Evolutionary conservation across 139 green algal genomes (phyloP).

Genomic region (Spirogloea muscicola): DNA sequence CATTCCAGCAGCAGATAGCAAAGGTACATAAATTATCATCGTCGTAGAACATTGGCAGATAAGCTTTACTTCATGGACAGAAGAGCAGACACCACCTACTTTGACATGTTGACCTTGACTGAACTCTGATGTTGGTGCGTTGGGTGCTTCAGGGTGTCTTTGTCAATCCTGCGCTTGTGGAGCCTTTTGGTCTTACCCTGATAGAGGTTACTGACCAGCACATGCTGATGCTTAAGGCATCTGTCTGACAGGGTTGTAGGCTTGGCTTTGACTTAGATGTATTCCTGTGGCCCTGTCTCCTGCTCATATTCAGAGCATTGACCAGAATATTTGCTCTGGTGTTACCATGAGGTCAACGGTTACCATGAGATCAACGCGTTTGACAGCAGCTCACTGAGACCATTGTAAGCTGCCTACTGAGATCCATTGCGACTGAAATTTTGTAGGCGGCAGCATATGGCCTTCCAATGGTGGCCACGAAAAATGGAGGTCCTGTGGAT

Average conservation of each 20-base stretch:
- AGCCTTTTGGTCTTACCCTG: conserved; percentile 92
- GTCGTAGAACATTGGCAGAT: not conserved
- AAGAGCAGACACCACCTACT: not conserved
- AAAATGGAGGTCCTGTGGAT: conserved; percentile 83
- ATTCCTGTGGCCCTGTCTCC: no score
- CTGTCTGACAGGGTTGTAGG: no score
- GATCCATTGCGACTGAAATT: no score
- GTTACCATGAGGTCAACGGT: no score
- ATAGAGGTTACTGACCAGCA: no score
- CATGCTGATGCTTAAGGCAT: no score
- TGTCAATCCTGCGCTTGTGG: conserved; percentile 73
- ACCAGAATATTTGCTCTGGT: no score
- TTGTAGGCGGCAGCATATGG: conserved; percentile 81
- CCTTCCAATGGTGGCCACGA: conserved; percentile 89
- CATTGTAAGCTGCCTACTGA: no score
- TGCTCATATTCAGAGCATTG: no score
- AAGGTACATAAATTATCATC: not conserved
- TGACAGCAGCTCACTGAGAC: no score
- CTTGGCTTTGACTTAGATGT: no score
- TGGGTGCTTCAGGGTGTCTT: conserved; percentile 70
- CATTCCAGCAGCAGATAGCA: not conserved
- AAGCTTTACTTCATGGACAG: not conserved
- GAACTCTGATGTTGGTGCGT: not conserved
- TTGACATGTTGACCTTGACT: not conserved
- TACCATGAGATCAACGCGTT: no score